Conservation (phyloP, 225 moss, liverwort and hornwort species). For the Polytrichum formosum region DNA sequence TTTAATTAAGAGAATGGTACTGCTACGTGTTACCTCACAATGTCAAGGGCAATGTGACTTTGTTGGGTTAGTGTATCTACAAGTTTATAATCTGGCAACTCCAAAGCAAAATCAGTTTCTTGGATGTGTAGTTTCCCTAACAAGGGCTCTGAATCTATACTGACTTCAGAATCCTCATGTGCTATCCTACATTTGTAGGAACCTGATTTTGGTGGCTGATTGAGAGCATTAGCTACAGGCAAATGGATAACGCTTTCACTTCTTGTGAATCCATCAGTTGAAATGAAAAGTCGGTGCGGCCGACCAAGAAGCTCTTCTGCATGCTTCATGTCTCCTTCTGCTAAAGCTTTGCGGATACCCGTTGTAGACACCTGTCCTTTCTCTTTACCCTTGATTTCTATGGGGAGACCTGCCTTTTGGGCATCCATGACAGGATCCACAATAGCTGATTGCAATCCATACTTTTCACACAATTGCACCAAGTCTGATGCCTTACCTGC, state of each 20-base stretch:
- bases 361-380: constrained; percentile 97
- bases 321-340: constrained; percentile 68
- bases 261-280: constrained; percentile 36
- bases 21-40: no score
- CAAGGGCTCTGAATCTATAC: constrained; percentile 24
- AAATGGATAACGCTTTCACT: constrained; percentile 37
- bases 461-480: constrained; percentile 73
- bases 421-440: constrained; percentile 90
- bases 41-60: constrained; percentile 41
- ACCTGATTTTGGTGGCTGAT: constrained; percentile 69
- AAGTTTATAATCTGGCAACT: constrained; percentile 40
- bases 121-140: constrained; percentile 36
- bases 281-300: constrained; percentile 63
- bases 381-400: constrained; percentile 58
- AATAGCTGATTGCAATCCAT: constrained; percentile 80
- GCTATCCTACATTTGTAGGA: constrained; percentile 55
- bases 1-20: no score
- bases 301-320: constrained; percentile 80
- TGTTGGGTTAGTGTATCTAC: constrained; percentile 42
- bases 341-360: constrained; percentile 73
- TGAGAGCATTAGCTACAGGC: constrained; percentile 52
- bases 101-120: constrained; percentile 24
- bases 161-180: constrained; percentile 24
- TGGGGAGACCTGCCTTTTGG: constrained; percentile 11
- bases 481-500: constrained; percentile 95